A percentile compares a stretch with the other conserved stretches of the same genome.
phyloP scores from a whole-genome alignment of 768 basidiomycete genomes.

The Suillus decipiens region DNA sequence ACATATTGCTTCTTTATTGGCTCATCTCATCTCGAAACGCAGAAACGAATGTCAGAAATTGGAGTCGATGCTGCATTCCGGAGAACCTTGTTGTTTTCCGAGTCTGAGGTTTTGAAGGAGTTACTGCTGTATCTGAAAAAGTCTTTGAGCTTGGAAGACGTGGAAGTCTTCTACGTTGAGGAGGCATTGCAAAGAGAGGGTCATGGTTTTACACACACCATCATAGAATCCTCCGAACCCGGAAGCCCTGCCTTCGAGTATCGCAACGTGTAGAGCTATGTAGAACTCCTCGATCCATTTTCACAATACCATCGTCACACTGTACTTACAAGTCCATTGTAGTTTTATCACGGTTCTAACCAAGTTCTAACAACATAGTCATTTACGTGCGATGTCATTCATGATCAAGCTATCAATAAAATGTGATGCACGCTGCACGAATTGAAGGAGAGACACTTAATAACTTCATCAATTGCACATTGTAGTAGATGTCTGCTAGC shows the following conservation, averaged over 20 bases:
- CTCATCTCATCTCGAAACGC: constrained; percentile 13
- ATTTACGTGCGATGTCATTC: neutral
- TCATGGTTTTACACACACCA: constrained; percentile 60
- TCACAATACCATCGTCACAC: neutral
- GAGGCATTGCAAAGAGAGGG: constrained; percentile 59
- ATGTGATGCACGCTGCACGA: no score
- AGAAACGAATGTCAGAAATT: constrained; percentile 84
- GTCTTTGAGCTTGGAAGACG: constrained; percentile 68
- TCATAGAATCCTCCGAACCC: constrained; percentile 87
- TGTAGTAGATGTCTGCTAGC: no score
- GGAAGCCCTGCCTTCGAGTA: constrained; percentile 87
- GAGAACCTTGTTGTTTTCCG: constrained; percentile 81
- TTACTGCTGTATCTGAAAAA: constrained; percentile 82
- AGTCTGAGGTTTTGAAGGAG: constrained; percentile 68
- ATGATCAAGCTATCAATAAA: no score
- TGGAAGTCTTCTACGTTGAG: constrained; percentile 68
- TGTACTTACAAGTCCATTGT: neutral
- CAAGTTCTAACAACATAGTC: neutral
- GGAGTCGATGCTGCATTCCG: constrained; percentile 80
- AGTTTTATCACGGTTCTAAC: neutral
- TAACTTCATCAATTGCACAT: no score
- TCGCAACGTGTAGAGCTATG: constrained; percentile 64
- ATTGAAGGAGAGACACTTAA: no score
- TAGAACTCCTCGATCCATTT: constrained; percentile 13
- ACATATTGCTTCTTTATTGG: neutral